Percentiles rank a stretch among this genome's conserved stretches.
Conservation (phyloP, 2,329 filamentous ascomycete species). For the Epichloe hybrida region DNA sequence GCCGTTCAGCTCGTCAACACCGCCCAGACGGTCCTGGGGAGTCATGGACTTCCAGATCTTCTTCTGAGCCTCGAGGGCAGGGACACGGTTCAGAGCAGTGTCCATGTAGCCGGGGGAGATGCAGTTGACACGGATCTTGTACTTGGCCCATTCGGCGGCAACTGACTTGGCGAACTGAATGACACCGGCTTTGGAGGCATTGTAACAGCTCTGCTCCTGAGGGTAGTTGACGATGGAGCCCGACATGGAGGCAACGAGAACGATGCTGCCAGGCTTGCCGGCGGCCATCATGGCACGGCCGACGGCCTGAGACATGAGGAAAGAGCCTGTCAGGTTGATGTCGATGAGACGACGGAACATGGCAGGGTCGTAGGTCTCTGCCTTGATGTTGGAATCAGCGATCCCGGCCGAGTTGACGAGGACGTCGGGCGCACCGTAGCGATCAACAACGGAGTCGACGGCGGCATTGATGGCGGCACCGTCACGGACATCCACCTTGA, state of each 20-base stretch:
- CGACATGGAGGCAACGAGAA: constrained; percentile 70
- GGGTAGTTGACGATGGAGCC: constrained; percentile 77
- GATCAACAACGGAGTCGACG: constrained; percentile 49
- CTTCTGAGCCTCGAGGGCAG: constrained; percentile 67
- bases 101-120: constrained; percentile 83
- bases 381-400: constrained; percentile 73
- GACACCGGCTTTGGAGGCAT: constrained; percentile 70
- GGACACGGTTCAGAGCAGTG: constrained; percentile 66
- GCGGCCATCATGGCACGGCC: constrained; percentile 61
- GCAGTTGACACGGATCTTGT: constrained; percentile 70
- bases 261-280: constrained; percentile 56
- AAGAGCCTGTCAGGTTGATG: constrained; percentile 70
- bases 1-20: constrained; percentile 64
- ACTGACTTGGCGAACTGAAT: constrained; percentile 69
- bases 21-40: constrained; percentile 58
- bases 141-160: constrained; percentile 72
- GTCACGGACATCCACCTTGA: constrained; percentile 67
- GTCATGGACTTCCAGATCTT: constrained; percentile 66
- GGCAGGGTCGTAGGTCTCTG: constrained; percentile 60
- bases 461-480: constrained; percentile 55
- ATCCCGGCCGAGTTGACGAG: constrained; percentile 73
- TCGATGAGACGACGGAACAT: constrained; percentile 70
- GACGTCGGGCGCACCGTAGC: constrained; percentile 58
- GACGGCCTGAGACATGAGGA: constrained; percentile 63
- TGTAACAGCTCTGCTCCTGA: constrained; percentile 73